Evolutionary conservation across 768 basidiomycete species (phyloP).

Genomic region (Russula emetica): DNA sequence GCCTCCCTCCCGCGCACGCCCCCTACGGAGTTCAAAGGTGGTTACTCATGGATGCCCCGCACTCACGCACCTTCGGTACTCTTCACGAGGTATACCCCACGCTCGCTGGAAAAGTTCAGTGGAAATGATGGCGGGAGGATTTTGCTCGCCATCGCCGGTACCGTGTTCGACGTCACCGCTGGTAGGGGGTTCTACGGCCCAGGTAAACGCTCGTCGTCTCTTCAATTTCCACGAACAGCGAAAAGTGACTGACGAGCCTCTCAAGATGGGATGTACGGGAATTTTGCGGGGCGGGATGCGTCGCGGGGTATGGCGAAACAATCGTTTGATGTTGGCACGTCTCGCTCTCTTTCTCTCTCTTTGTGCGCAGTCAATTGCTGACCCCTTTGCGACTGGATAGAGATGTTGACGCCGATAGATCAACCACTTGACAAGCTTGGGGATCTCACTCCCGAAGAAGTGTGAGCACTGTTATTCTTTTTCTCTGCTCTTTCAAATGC

Average conservation of each 20-base stretch:
- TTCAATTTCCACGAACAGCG: too few species aligned
- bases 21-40: slow-evolving; percentile 69
- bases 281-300: slow-evolving; percentile 95
- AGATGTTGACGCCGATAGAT: slow-evolving; percentile 89
- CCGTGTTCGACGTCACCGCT: slow-evolving; percentile 88
- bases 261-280: slow-evolving; percentile 91
- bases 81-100: slow-evolving; percentile 75
- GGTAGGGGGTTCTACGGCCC: slow-evolving; percentile 95
- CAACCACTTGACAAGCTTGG: slow-evolving; percentile 79
- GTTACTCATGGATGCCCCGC: slow-evolving; percentile 92
- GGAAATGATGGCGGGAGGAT: slow-evolving; percentile 68
- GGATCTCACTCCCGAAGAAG: slow-evolving; percentile 75
- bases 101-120: slow-evolving; percentile 63
- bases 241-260: background rate
- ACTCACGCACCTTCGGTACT: slow-evolving; percentile 75
- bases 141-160: slow-evolving; percentile 78
- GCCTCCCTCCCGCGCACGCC: slow-evolving; percentile 44
- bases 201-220: slow-evolving; percentile 46
- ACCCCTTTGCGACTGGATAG: slow-evolving; percentile 38
- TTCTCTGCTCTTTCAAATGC: background rate
- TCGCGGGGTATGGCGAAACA: slow-evolving; percentile 98
- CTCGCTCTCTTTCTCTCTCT: slow-evolving; percentile 1
- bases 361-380: slow-evolving; percentile 5
- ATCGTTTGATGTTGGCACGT: slow-evolving; percentile 84
- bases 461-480: slow-evolving; percentile 48